Evolutionary conservation across 805 yeast species (phyloP), one percentile per base, ranked within the genome.

Genomic region (Diddensiella caesifluorescens): DNA sequence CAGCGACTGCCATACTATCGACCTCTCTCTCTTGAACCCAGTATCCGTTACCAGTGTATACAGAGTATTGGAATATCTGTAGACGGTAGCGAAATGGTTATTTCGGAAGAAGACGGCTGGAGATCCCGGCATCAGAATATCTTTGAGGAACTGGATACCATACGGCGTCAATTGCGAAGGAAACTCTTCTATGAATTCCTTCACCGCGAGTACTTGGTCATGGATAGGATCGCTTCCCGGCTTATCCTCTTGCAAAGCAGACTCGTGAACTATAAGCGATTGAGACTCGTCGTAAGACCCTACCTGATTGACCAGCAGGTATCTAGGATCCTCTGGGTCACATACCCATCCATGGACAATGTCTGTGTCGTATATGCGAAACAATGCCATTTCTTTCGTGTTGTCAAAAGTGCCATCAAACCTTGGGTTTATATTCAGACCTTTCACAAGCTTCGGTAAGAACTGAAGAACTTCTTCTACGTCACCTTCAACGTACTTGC

Each of bases 321-420:
- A 63, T 27, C 67, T 70, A 2, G 48, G 37, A 30, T 59, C 60
- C 38, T 54, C 36, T 52, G 71, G 73, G 38, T 72, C 72, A n/a
- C 76, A 65, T 20, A 80, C 66, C 95, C 96, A 89, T 1, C 95
- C 97, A 60, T 90, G 97, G 2, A 77, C 77, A 30, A 89, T 60
- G 10, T 70, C 72, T 4, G 84, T 64, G 23, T 71, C 77, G 56
- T 77, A 83, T 3, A 74, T 63, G 5, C 69, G 59, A 57, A 86
- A 86, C 4, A 85, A 55, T 2, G 73, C 65, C 43, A 77, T 56
- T 29, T 79, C 83, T 18, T 69, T 63, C 27, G 76, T 74, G 22
- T 69, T 67, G 2, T 61, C 68, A 51, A 84, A 83, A 1, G 72
- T 60, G 3, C 92, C 78, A 52, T 75, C 71, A 40, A 89, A 76